Evolutionary conservation across 2,329 filamentous ascomycete species (phyloP), one percentile per base, ranked within the genome.

Genomic region (Calonectria multiphialidica): DNA sequence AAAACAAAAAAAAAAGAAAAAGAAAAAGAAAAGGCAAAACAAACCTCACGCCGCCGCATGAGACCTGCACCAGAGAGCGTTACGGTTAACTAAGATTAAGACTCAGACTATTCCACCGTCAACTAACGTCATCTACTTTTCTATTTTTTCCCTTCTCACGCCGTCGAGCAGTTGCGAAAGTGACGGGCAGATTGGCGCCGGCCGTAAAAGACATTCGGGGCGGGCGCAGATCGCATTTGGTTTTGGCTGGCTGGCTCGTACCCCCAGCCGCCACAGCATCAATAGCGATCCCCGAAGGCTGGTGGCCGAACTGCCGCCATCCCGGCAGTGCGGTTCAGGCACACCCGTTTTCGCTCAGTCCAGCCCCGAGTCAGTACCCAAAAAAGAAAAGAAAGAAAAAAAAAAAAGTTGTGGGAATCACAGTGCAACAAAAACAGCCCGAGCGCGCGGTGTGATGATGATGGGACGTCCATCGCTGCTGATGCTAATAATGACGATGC

Each of bases 321-420:
- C 68, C 62, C 68, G 68, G 57, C 16, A 66, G 28, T 30, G 30
- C 30, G 44, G 37, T 50, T 47, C 68, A 71, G 63, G 68, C 25
- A 67, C 68, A 63, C 35, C 55, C 53, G 63, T 33, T n/a, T 12
- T 30, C 28, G 28, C 28, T 5, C 5, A 21, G 23, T 50, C 61
- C 53, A 37, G 53, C 33, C 53, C n/a, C n/a, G 53, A 25, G 12
- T 37, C 53, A 57, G 15, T 21, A 21, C 33, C 53, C 37, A 57
- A 57, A 44, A 44, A 44, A 44, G 42, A 44, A 42, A 18, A 18
- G 5, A 18, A 42, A n/a, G n/a, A 44, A 44, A 7, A n/a, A 44
- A 44, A 44, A 7, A 44, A n/a, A 44, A 2, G 53, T 37, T 57
- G 53, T 57, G 30, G 30, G 53, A 57, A 35, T 57, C 30, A 64